phyloP scores from a whole-genome alignment of 2,329 filamentous ascomycete genomes.

The Apiospora malaysiana region DNA sequence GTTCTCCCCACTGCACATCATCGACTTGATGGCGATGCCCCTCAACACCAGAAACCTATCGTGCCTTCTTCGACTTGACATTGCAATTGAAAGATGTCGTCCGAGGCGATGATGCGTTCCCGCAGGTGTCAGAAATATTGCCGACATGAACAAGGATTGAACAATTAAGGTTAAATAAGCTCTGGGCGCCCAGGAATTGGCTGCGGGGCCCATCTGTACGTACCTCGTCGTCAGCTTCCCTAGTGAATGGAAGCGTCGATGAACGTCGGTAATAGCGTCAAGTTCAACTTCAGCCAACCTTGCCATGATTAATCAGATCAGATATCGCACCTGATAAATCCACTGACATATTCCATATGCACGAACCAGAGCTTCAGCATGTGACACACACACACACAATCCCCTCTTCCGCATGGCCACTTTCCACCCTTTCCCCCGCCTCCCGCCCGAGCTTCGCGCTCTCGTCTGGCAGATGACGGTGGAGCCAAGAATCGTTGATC shows the following conservation, averaged over 20 bases:
- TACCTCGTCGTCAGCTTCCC: not conserved
- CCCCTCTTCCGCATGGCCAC: not conserved
- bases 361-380: not conserved
- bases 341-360: not conserved
- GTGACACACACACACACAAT: not conserved
- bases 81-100: not conserved
- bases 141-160: not conserved
- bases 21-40: not conserved
- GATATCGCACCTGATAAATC: not conserved
- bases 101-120: not conserved
- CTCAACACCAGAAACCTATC: not conserved
- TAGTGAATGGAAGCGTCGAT: not conserved
- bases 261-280: not conserved
- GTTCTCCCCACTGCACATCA: not conserved
- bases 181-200: not conserved
- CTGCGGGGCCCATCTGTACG: not conserved
- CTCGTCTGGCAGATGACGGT: slow-evolving; percentile 19
- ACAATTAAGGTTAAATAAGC: not conserved
- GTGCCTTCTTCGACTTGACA: not conserved
- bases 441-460: slow-evolving; percentile 17
- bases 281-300: not conserved
- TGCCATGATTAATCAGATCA: not conserved
- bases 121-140: not conserved
- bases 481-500: slow-evolving; percentile 24
- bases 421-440: slow-evolving; percentile 19